Base-by-base conservation (phyloP, 1,284 basidiomycete genomes). In the Coriolopsis trogii region DNA sequence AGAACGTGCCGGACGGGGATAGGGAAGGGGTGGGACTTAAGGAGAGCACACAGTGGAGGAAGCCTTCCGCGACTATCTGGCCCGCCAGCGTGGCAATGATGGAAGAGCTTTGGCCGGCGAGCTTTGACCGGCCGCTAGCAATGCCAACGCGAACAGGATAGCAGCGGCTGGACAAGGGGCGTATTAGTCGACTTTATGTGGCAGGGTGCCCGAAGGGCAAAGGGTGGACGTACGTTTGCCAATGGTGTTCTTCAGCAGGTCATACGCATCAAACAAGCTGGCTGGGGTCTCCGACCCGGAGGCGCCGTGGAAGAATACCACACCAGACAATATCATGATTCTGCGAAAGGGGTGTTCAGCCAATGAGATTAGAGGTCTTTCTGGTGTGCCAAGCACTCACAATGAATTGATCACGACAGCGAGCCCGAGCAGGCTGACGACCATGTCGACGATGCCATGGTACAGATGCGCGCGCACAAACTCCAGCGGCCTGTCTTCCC, bases 11-110 rank as follows among this genome's bases (percentile, higher is more conserved):
- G 13, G 16, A 16, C 49, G 18, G 36, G 21, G 46, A 59, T 41
- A 26, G 16, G 41, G 46, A 34, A 54, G 41, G 34, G 61, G 39
- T 36, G 29, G 9, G 39, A 69, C 82, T 68, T 64, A 92, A 90
- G 49, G 91, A 89, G 41, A 93, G 81, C 46, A 82, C 81, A 95
- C 95, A 98, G 51, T 85, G 83, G 55, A 99, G 80, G 70, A 98
- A 97, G 0, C 96, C 96, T 71, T 98, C 96, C 0, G 88, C 89
- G 29, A 98, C 90, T 38, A 95, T 87, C 71, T 98, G 89, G 0
- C 95, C 96, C 0, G 94, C 91, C 10, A 98, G 79, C 0, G 95
- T 98, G 6, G 93, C 95, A 2, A 97, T 92, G 55, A 98, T 84
- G 8, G 90, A 93, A 0, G 96, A 92, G 58, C 91, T 93, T 76